These are phyloP conservation scores for Thermothielavioides terrestris DNA, from an alignment of 495 filamentous ascomycete genomes.

Conservation along the genomic window DNA sequence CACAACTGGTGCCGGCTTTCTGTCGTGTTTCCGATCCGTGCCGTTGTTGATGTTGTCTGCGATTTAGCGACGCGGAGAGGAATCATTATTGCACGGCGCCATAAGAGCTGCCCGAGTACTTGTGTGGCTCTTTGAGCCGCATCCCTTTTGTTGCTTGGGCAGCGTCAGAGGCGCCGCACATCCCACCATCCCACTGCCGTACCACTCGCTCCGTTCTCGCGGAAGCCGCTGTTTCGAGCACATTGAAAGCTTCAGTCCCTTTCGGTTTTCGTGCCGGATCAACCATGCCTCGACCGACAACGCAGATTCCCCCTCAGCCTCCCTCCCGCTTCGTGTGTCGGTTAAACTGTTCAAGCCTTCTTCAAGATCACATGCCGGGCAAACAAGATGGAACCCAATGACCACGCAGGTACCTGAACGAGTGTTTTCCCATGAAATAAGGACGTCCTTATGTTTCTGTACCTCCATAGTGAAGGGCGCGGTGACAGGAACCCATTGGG, in stretches of 20 bases:
- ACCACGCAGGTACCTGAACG: too few species aligned
- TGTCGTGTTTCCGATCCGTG: slow-evolving; percentile 51
- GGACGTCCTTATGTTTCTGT: too few species aligned
- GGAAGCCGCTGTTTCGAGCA: not conserved
- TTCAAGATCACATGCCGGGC: too few species aligned
- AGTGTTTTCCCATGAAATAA: too few species aligned
- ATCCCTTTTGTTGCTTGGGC: slow-evolving; percentile 60
- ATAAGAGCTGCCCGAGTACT: slow-evolving; percentile 90
- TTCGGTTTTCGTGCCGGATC: too few species aligned
- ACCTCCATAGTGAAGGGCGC: too few species aligned
- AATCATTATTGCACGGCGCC: slow-evolving; percentile 54
- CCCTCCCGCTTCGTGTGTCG: too few species aligned
- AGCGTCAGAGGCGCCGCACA: slow-evolving; percentile 88
- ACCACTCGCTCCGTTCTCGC: not conserved
- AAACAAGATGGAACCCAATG: too few species aligned
- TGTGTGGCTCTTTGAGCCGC: slow-evolving; percentile 26
- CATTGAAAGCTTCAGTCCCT: not conserved
- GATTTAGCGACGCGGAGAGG: slow-evolving; percentile 81
- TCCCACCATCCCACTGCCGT: slow-evolving; percentile 6
- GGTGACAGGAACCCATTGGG: too few species aligned
- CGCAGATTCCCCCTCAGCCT: too few species aligned
- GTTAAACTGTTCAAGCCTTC: too few species aligned
- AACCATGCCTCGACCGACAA: too few species aligned
- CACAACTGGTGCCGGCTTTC: slow-evolving; percentile 55
- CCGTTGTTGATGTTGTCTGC: slow-evolving; percentile 59